These are phyloP conservation scores for Linnemannia zychae DNA, from an alignment of 192 early-diverging fungal genomes.

Conservation along the genomic window DNA sequence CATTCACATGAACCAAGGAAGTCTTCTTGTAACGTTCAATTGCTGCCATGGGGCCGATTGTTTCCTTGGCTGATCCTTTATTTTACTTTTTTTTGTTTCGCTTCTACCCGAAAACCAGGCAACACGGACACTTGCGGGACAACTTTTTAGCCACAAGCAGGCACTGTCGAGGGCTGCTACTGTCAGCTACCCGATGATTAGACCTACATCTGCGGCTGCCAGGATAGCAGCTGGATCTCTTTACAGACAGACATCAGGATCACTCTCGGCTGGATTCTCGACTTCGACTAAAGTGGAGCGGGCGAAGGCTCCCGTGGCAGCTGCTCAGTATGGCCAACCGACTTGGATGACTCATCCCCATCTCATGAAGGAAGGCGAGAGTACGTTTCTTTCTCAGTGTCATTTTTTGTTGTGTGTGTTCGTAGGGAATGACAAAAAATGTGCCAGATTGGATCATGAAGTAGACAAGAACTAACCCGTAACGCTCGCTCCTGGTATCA, in stretches of 20 bases:
- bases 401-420: background rate
- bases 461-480: background rate
- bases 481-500: background rate
- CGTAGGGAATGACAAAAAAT: constrained; percentile 8
- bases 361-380: constrained; percentile 77
- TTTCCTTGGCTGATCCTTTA: background rate
- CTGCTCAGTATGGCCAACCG: constrained; percentile 80
- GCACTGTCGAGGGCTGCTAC: background rate
- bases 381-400: constrained; percentile 62
- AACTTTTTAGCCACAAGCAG: constrained; percentile 7
- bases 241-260: background rate
- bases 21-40: background rate
- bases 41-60: background rate
- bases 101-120: constrained; percentile 11
- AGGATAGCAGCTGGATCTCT: constrained; percentile 3
- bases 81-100: background rate
- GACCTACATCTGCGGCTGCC: constrained; percentile 5
- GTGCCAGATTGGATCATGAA: background rate
- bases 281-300: background rate
- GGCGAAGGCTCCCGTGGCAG: background rate
- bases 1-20: background rate
- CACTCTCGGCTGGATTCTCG: constrained; percentile 17
- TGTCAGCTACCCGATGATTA: background rate
- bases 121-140: constrained; percentile 43
- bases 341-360: constrained; percentile 87